Percentiles rank a stretch among this genome's conserved stretches.
Conservation (phyloP, 441 rosid species). For the Syzygium malaccense region DNA sequence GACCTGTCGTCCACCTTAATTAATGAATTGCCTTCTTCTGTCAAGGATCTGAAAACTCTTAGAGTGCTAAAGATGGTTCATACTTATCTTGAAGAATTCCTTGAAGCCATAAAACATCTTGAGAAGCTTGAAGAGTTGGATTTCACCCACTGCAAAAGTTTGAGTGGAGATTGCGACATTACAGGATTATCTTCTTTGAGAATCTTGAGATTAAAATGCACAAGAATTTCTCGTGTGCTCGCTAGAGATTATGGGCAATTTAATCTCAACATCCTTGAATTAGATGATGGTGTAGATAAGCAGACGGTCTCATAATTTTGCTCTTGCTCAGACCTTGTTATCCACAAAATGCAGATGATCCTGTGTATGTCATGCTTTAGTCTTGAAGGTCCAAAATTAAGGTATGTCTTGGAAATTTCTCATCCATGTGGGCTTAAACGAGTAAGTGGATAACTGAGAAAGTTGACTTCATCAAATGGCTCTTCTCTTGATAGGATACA, state of each 20-base stretch:
- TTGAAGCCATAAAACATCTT: neutral
- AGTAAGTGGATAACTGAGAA: too few relatives aligned
- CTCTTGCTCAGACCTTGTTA: too few relatives aligned
- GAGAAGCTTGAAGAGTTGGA: neutral
- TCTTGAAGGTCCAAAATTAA: too few relatives aligned
- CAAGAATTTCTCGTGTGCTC: rapidly evolving
- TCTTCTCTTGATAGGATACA: too few relatives aligned
- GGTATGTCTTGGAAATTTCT: too few relatives aligned
- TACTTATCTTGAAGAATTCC: neutral
- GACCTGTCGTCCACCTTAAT: neutral
- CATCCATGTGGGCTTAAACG: too few relatives aligned
- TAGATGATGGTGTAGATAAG: neutral
- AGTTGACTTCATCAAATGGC: too few relatives aligned
- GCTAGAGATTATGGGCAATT: neutral
- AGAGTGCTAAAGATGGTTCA: neutral
- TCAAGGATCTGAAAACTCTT: rapidly evolving
- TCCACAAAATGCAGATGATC: too few relatives aligned
- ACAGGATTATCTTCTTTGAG: neutral
- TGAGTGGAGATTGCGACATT: neutral
- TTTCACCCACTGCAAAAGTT: neutral
- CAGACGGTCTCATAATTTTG: too few relatives aligned
- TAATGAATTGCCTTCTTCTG: neutral
- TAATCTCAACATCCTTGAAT: neutral
- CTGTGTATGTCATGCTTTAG: too few relatives aligned
- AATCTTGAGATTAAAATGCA: neutral